Evolutionary conservation across 2,329 filamentous ascomycete species (phyloP), one percentile per base, ranked within the genome.

Genomic region (Fusarium odoratissimum): DNA sequence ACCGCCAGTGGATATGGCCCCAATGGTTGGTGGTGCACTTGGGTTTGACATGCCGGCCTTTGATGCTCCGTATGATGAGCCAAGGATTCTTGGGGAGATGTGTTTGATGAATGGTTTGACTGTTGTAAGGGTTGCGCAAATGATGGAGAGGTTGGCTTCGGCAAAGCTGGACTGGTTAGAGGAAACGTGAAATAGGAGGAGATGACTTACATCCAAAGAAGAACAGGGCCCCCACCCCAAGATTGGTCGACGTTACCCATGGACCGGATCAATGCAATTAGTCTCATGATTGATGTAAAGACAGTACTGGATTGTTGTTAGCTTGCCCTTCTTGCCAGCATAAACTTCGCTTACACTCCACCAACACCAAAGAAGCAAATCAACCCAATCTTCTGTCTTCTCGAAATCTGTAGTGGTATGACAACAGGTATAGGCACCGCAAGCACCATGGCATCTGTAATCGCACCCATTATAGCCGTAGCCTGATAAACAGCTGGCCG

Each of bases 101-200:
- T 73, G 70, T 13, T 60, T 70, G 31, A 73, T 19, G 16, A 73
- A 73, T 3, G 55, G 71, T 4, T 70, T 67, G n/a, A 73, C 28
- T 1, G 70, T 73, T 8, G 71, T 60, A 1, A 73, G 56, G 6
- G 60, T 59, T 5, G 58, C 71, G 19, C 70, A 73, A 6, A 73
- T 73, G 8, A 65, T 66, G 6, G 71, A 73, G 13, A 73, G 70
- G 6, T 73, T 73, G 12, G 66, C 58, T 25, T 73, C 66, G 4
- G 62, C 70, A 19, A 73, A 62, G 14, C 71, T 73, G 9, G 7
- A 30, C 4, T 38, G 1, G 4, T 56, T 5, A 60, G 28, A 25
- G 45, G 10, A n/a, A 1, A 4, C 9, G 3, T 10, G n/a, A 5
- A 6, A 25, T 11, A 13, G 25, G 5, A 5, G 10, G 37, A 25